phyloP scores from a whole-genome alignment of 2,329 filamentous ascomycete species.

The Pseudogymnoascus sp. region DNA sequence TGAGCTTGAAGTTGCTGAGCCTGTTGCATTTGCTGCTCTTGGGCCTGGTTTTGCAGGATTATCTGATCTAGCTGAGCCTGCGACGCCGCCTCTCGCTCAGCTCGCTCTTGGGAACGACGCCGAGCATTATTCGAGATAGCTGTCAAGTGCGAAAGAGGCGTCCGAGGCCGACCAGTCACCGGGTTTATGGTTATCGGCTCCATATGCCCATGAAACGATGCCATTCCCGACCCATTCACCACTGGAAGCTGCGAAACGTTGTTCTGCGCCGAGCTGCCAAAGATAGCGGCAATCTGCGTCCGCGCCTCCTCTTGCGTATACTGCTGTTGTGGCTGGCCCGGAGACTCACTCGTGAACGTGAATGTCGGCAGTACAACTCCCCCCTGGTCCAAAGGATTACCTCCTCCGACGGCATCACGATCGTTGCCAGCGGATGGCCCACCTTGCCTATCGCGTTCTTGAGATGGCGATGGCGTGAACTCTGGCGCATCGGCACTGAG shows the following conservation, averaged over 20 bases:
- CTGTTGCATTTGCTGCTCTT: not conserved
- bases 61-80: not conserved
- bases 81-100: not conserved
- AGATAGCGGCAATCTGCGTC: not conserved
- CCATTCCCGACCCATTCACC: slow-evolving; percentile 2
- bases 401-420: not conserved
- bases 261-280: not conserved
- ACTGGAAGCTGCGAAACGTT: not conserved
- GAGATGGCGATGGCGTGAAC: not conserved
- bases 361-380: not conserved
- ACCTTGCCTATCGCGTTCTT: not conserved
- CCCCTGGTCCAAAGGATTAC: not conserved
- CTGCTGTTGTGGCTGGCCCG: not conserved
- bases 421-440: not conserved
- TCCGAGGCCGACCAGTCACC: not conserved
- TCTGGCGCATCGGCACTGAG: not conserved
- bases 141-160: not conserved
- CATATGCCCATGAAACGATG: slow-evolving; percentile 1
- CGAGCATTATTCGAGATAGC: not conserved
- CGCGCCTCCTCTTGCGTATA: not conserved
- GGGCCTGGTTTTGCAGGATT: not conserved
- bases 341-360: not conserved
- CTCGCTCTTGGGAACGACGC: slow-evolving; percentile 7
- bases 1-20: not conserved
- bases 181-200: slow-evolving; percentile 3